These are phyloP conservation scores for Rhypophila decipiens DNA, from an alignment of 495 filamentous ascomycete genomes.

Conservation along the genomic window DNA sequence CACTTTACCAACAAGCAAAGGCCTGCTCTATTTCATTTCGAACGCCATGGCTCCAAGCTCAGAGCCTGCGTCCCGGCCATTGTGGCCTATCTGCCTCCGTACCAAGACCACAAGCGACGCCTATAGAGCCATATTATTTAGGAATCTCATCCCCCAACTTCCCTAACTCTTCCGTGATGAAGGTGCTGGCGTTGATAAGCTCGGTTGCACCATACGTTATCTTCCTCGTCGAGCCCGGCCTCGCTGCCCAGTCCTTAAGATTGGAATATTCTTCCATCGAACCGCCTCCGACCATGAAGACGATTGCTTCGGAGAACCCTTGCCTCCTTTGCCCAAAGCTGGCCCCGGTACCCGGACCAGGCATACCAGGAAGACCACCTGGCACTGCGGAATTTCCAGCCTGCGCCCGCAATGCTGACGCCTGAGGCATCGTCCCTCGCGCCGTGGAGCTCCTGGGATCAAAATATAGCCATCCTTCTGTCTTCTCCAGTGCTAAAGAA, in stretches of 20 bases:
- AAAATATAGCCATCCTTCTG: constrained; percentile 97
- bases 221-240: constrained; percentile 60
- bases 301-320: constrained; percentile 90
- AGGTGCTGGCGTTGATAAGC: constrained; percentile 82
- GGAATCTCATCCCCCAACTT: constrained; percentile 56
- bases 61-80: no score
- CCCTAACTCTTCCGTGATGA: constrained; percentile 73
- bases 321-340: constrained; percentile 92
- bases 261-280: constrained; percentile 99
- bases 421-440: constrained; percentile 82
- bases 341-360: constrained; percentile 61
- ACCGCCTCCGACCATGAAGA: constrained; percentile 94
- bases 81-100: no score
- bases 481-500: constrained; percentile 92
- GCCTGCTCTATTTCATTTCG: no score
- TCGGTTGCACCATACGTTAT: constrained; percentile 97
- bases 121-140: neutral
- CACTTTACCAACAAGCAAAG: no score
- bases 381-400: constrained; percentile 26
- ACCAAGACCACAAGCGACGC: no score
- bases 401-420: constrained; percentile 46
- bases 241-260: constrained; percentile 87
- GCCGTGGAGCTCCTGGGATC: constrained; percentile 91
- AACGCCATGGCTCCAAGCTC: no score
- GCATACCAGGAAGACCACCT: constrained; percentile 39